Percentiles rank a stretch among this genome's conserved stretches.
Conservation (phyloP, 139 green algal genomes). For the Microglena sp. region DNA sequence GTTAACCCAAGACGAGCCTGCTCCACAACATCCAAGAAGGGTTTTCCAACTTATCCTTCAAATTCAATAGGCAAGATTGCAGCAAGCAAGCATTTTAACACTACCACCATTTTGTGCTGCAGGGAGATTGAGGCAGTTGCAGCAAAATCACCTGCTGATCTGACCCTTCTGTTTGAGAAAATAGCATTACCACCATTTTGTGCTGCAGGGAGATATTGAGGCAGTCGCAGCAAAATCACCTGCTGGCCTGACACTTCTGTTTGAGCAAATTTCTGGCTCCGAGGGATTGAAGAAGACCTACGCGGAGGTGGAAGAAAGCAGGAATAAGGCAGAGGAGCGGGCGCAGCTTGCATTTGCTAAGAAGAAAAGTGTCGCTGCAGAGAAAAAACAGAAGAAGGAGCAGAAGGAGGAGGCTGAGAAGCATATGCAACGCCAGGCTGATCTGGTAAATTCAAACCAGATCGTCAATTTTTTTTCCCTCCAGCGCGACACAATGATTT, state of each 20-base stretch:
- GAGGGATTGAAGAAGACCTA: slow-evolving; percentile 45
- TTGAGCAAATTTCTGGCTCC: slow-evolving; percentile 76
- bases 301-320: slow-evolving; percentile 49
- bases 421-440: slow-evolving; percentile 55
- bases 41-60: no score
- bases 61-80: no score
- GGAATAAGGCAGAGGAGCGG: not conserved
- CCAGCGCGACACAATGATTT: no score
- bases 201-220: slow-evolving; percentile 96
- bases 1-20: no score
- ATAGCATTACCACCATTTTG: no score
- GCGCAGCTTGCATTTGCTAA: slow-evolving; percentile 38
- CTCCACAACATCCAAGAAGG: no score
- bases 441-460: slow-evolving; percentile 57
- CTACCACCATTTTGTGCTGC: no score
- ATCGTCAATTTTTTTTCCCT: no score
- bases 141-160: slow-evolving; percentile 60
- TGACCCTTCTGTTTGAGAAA: slow-evolving; percentile 87
- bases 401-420: slow-evolving; percentile 96
- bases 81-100: no score
- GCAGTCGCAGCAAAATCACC: slow-evolving; percentile 74
- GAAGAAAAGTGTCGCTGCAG: slow-evolving; percentile 58
- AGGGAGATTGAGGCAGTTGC: slow-evolving; percentile 95
- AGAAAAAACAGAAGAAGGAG: slow-evolving; percentile 88
- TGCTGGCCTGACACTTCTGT: slow-evolving; percentile 71